phyloP scores from a whole-genome alignment of 306 rosid genomes.

The Neltuma alba region DNA sequence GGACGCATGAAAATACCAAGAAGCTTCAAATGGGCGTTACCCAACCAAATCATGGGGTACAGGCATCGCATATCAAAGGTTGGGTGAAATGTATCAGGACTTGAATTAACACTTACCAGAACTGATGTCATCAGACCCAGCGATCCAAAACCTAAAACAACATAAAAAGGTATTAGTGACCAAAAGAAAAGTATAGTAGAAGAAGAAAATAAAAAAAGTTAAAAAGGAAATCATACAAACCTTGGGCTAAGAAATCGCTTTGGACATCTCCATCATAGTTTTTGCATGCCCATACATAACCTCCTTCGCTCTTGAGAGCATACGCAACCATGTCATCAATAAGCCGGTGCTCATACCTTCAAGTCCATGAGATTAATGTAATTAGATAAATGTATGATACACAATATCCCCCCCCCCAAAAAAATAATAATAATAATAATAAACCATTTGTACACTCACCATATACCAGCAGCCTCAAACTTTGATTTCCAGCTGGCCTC shows the following conservation, averaged over 20 bases:
- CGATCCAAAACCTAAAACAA: conserved; percentile 85
- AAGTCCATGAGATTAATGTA: conserved; percentile 37
- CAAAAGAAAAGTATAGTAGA: conserved; percentile 23
- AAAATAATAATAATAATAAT: too few species aligned
- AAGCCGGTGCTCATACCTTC: conserved; percentile 98
- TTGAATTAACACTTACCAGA: conserved; percentile 60
- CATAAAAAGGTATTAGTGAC: conserved; percentile 32
- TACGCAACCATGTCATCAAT: conserved; percentile 99
- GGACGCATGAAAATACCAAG: conserved; percentile 1
- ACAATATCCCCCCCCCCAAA: too few species aligned
- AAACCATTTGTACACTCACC: conserved; percentile 54
- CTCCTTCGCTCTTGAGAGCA: conserved; percentile 97
- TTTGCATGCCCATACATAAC: conserved; percentile 99
- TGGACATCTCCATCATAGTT: conserved; percentile 99
- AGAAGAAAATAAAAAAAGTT: conserved; percentile 7
- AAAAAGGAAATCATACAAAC: conserved; percentile 47
- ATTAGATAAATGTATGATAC: conserved; percentile 1
- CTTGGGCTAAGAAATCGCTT: conserved; percentile 99
- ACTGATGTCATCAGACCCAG: conserved; percentile 99
- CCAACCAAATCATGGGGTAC: not conserved
- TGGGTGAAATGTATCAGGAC: conserved; percentile 4
- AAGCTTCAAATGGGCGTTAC: not conserved
- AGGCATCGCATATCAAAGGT: not conserved
- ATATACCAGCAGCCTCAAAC: conserved; percentile 91
- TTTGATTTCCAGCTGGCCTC: conserved; percentile 89